Evolutionary conservation across 1,139 yeast genomes (phyloP), one percentile per base, ranked within the genome.

Genomic region (Lodderomyces margitis): DNA sequence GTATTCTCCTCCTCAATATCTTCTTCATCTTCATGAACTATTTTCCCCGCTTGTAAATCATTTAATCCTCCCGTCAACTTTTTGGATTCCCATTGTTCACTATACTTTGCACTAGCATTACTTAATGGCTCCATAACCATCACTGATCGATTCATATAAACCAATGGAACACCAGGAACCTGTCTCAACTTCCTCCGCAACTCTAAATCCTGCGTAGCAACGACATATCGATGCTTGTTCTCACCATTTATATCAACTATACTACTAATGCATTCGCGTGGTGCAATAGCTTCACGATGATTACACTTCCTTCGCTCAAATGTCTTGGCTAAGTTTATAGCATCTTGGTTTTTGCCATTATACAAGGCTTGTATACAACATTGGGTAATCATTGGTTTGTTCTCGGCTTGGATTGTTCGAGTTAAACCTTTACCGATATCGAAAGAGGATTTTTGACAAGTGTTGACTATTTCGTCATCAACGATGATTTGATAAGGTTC

Each of bases 101-200:
- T 81, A 27, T 74, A 77, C 40, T 66, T 64, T 14, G 75, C 72
- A 37, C 94, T 84, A 9, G 86, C 86, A 36, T 76, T 78, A 39
- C 95, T 85, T 51, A 91, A 68, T 11, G 96, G 96, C 62, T 92
- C 99, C 94, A 92, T 83, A 35, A 92, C 83, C 92, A 92, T 87
- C 17, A 94, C 98, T 1, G 96, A 81, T 49, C 96, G 74, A 57
- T 86, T 84, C 78, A 92, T 81, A 60, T 86, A 89, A 7, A 91
- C 69, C 50, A 92, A 64, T 0, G 99, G 99, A 2, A 88, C 85
- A 9, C 96, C 98, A 0, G 98, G 95, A 12, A 89, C 72, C 25
- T 68, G 68, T 50, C 98, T 75, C 48, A 92, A 69, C 39, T 69
- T 66, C 44, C 78, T 75, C 50, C 98, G 75, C 43, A 91, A 70